Evolutionary conservation across 148 eudicot genomes (phyloP), one percentile per base, ranked within the genome.

Genomic region (Bassia scoparia): DNA sequence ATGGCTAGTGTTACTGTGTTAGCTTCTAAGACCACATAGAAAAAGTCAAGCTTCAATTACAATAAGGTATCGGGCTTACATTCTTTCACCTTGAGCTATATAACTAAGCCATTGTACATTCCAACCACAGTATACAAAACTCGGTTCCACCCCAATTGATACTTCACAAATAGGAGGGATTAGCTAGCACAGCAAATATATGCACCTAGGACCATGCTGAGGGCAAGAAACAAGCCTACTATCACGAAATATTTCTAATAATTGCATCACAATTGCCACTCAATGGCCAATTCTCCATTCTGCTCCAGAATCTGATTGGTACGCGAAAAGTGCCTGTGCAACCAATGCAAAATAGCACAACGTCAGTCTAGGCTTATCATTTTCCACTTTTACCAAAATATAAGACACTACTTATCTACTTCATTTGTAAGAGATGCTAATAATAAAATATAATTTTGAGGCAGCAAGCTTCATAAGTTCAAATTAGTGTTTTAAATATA

Each of bases 271-370:
- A 94, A 59, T 78, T 89, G 92, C 97, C 97, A 95, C 77, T 95
- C 87, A 16, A 95, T 87, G 23, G 93, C 87, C 49, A 84, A 43
- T 65, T 75, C 84, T 67, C 96, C 94, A 79, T 69, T 82, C 74
- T 88, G 74, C 84, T 89, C 86, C 67, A 95, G 69, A 48, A 87
- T 76, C 84, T 83, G 79, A 81, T 95, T 95, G 49, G 96, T 85
- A 24, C 82, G 86, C 71, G 98, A 95, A 85, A 95, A 95, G 83
- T 95, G 98, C 93, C 96, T 93, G 89, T n/a, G 44, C 61, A 65
- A 29, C 2, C 23, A 46, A 38, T 30, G 17, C 34, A 59, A 21
- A 71, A 6, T n/a, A 11, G 34, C 37, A n/a, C 30, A 27, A 52
- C 4, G 15, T 74, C 71, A 56, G 74, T 6, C 59, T 53, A 53